A percentile compares a stretch with the other conserved stretches of the same genome.
These are phyloP conservation scores for Aspergillus olivimuriae DNA, from an alignment of 495 filamentous ascomycete species.

Conservation along the genomic window DNA sequence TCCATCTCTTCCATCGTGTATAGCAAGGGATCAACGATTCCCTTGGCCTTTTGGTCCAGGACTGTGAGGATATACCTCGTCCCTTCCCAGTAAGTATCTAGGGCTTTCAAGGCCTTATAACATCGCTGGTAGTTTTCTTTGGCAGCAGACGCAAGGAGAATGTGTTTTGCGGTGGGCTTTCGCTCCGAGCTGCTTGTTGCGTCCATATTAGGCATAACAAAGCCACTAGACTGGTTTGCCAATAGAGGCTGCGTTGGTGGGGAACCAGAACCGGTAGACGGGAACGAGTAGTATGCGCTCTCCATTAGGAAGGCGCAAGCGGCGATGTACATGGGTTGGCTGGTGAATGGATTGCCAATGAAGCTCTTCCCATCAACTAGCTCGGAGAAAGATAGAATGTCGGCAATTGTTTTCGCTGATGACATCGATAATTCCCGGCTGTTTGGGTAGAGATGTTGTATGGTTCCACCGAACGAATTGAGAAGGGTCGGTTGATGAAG, in stretches of 20 bases:
- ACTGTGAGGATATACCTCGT: conserved; percentile 81
- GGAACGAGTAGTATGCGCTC: conserved; percentile 46
- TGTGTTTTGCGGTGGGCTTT: conserved; percentile 57
- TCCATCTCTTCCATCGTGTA: conserved; percentile 76
- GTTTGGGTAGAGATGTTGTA: conserved; percentile 64
- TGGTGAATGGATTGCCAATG: conserved; percentile 80
- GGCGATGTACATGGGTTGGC: conserved; percentile 84
- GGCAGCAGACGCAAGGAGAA: conserved; percentile 65
- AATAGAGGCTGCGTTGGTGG: conserved; percentile 28
- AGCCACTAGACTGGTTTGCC: conserved; percentile 34
- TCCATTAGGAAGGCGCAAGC: conserved; percentile 83
- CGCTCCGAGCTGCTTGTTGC: conserved; percentile 28
- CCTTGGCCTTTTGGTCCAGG: conserved; percentile 80
- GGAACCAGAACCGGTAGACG: conserved; percentile 28
- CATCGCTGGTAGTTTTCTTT: conserved; percentile 76
- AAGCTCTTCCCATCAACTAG: conserved; percentile 73
- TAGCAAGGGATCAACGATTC: conserved; percentile 73
- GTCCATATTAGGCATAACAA: conserved; percentile 35
- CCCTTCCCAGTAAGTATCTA: conserved; percentile 77
- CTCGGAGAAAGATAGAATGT: conserved; percentile 75
- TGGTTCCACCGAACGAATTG: conserved; percentile 65
- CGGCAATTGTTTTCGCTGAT: conserved; percentile 81
- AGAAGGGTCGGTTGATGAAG: conserved; percentile 77
- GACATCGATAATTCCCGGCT: conserved; percentile 80
- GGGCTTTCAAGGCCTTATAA: conserved; percentile 68